Base-by-base conservation (phyloP, 2,329 filamentous ascomycete genomes). In the Aspergillus sp. region DNA sequence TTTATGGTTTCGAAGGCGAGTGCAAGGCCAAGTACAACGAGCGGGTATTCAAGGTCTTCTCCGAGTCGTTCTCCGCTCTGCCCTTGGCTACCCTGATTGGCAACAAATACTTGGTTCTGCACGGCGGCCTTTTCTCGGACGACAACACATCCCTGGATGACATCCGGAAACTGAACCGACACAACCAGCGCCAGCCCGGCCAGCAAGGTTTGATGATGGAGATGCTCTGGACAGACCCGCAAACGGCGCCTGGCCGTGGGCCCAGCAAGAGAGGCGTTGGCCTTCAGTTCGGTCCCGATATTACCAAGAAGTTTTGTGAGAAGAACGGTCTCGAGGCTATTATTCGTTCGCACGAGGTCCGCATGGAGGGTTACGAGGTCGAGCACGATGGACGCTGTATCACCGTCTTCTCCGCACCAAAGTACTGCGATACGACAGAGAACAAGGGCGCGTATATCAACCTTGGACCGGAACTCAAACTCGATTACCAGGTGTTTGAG, bases 361-460 rank as follows among this genome's bases (percentile, higher is more conserved):
- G 93, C 60, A 98, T 98, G 93, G 90, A 93, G 51, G 93, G 93
- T n/a, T 98, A 97, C 64, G 91, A 98, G 68, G 87, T 95, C 57
- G 91, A 98, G 76, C 93, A 98, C 67, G 86, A 93, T 60, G 93
- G 91, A 55, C 85, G 83, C 60, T 98, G 93, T 68, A 96, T 98
- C 60, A 98, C 93, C 42, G 93, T 98, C 59, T 98, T 98, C 77
- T 97, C 91, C 37, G 93, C 93, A 22, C 93, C 93, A 35, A 95
- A 84, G 70, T 98, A 98, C 70, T 98, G 93, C 71, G 93, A 98
- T 67, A 89, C 89, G 60, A 97, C 93, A 0, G 91, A 95, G 74
- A 98, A 98, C 74, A 93, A 90, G 74, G 93, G 93, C 55, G 93
- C 93, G 15, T 98, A 94, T 70, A 98, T 98, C 80, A 97, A 98